Conservation (phyloP, 1,284 basidiomycete species). For the Austroboletus novae-zelandiae region DNA sequence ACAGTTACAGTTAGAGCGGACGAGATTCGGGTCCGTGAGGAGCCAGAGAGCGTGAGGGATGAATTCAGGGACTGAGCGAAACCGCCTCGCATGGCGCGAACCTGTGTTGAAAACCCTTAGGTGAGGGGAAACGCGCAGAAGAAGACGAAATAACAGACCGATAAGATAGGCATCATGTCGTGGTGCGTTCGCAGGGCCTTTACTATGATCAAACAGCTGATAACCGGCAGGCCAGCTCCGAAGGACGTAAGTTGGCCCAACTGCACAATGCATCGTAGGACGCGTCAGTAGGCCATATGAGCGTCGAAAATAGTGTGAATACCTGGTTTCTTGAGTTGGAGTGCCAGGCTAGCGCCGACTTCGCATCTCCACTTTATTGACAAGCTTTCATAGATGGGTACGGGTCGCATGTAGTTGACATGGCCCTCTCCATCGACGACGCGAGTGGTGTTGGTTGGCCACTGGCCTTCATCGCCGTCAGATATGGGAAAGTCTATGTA, state of each 20-base stretch:
- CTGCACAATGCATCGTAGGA: constrained; percentile 33
- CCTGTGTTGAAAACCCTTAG: constrained; percentile 31
- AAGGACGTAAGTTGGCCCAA: constrained; percentile 56
- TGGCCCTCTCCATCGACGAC: constrained; percentile 55
- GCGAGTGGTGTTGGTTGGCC: constrained; percentile 56
- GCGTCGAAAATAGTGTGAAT: constrained; percentile 16
- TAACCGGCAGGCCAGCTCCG: constrained; percentile 66
- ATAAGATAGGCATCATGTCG: constrained; percentile 76
- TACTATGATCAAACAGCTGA: constrained; percentile 71
- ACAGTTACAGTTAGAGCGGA: constrained; percentile 59
- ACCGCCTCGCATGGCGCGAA: constrained; percentile 45
- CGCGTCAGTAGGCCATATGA: background rate
- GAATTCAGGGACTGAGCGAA: constrained; percentile 79
- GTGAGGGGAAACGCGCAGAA: background rate
- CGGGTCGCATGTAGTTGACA: constrained; percentile 65
- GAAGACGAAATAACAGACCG: constrained; percentile 43
- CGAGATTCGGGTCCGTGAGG: constrained; percentile 49
- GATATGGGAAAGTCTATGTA: constrained; percentile 58
- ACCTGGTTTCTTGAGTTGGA: constrained; percentile 51
- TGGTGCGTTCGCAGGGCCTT: constrained; percentile 50
- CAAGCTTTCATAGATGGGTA: constrained; percentile 47
- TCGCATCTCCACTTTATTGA: constrained; percentile 59
- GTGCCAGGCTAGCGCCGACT: constrained; percentile 56
- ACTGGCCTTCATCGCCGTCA: constrained; percentile 53
- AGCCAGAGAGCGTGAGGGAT: constrained; percentile 81